phyloP scores from a whole-genome alignment of 805 yeast genomes.

The Diddensiella caesifluorescens region DNA sequence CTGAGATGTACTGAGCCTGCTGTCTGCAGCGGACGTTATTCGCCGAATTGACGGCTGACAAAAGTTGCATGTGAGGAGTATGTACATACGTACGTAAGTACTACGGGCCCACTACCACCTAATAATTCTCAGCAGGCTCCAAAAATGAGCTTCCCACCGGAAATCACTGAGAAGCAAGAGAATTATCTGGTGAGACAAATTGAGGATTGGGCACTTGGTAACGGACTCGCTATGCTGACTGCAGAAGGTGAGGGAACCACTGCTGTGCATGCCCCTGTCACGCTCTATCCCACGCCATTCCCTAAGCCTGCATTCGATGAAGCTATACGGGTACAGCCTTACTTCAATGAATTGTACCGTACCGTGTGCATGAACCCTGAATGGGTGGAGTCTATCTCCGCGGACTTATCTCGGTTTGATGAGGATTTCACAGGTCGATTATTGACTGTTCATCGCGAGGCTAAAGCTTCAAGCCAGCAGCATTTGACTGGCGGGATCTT shows the following conservation, averaged over 20 bases:
- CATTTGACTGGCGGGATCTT: constrained; percentile 75
- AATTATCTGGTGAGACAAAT: constrained; percentile 25
- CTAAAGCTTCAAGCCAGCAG: constrained; percentile 49
- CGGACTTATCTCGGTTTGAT: constrained; percentile 45
- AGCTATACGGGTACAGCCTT: constrained; percentile 60
- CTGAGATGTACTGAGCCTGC: no score
- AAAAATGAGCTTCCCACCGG: constrained; percentile 16
- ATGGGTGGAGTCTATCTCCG: constrained; percentile 60
- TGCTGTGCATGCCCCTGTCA: constrained; percentile 72
- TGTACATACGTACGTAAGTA: no score
- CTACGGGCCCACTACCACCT: no score
- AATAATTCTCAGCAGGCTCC: background rate
- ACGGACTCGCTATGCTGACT: constrained; percentile 82
- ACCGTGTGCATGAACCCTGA: constrained; percentile 50
- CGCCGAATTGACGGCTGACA: no score
- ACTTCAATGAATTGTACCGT: constrained; percentile 71
- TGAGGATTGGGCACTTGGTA: constrained; percentile 70
- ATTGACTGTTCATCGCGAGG: constrained; percentile 47
- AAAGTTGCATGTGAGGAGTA: no score
- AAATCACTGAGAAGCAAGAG: constrained; percentile 13
- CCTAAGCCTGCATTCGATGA: constrained; percentile 60
- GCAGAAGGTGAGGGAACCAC: constrained; percentile 44
- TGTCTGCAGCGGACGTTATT: no score
- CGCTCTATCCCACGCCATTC: constrained; percentile 86
- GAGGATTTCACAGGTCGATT: constrained; percentile 77